Evolutionary conservation across 768 basidiomycete species (phyloP).

Genomic region (Serendipita sp.): DNA sequence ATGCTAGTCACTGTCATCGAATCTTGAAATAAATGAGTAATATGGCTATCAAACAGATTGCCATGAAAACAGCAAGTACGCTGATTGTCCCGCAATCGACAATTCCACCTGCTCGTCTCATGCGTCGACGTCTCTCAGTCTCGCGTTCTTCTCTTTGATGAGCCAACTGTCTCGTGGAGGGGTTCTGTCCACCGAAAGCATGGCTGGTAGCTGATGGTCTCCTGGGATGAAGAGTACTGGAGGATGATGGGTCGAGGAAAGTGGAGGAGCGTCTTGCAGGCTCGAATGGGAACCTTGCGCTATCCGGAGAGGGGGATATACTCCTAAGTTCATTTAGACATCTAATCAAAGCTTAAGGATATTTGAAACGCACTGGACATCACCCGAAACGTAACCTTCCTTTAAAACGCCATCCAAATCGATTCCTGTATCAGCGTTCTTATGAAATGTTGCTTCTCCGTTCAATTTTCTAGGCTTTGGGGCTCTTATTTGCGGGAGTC

Average conservation of each 20-base stretch:
- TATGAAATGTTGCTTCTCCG: background rate
- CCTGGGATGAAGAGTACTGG: background rate
- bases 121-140: background rate
- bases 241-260: background rate
- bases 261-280: background rate
- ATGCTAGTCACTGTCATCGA: no score
- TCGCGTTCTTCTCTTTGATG: background rate
- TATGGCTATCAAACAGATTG: background rate
- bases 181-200: background rate
- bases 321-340: background rate
- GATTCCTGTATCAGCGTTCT: background rate
- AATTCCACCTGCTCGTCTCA: constrained; percentile 1
- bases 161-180: background rate
- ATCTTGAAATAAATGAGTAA: background rate
- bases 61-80: background rate
- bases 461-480: background rate
- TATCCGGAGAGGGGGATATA: background rate
- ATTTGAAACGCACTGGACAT: background rate
- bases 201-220: background rate
- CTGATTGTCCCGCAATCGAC: background rate
- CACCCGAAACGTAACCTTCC: background rate
- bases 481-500: background rate
- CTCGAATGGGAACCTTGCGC: background rate
- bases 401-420: constrained; percentile 1
- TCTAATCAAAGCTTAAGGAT: background rate